phyloP scores from a whole-genome alignment of 495 filamentous ascomycete species.

The Pseudoneurospora amorphoporcata region DNA sequence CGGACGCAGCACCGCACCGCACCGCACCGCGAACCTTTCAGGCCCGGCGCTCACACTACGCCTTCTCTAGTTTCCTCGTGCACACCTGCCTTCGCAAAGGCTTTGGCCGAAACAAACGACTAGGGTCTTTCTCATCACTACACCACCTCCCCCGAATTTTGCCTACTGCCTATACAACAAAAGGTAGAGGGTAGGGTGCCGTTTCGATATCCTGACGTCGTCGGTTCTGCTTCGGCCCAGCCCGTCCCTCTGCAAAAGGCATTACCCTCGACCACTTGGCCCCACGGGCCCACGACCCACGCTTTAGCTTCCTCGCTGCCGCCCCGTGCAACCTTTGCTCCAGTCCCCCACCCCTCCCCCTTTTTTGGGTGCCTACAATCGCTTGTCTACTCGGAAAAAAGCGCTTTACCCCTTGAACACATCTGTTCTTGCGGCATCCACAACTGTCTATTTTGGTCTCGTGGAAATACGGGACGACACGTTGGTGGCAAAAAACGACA shows the following conservation, averaged over 20 bases:
- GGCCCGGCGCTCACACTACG: not conserved
- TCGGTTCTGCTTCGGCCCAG: not conserved
- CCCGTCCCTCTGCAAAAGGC: not conserved
- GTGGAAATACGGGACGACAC: not conserved
- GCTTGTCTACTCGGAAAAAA: not conserved
- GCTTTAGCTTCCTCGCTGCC: not conserved
- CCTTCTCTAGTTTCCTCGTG: not conserved
- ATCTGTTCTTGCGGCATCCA: not conserved
- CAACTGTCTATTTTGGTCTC: not conserved
- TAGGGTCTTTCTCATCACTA: not conserved
- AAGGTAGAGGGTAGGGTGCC: not conserved
- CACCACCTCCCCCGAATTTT: not conserved
- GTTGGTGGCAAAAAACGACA: not conserved
- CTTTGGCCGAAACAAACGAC: not conserved
- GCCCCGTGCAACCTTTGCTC: not conserved
- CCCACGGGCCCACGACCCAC: not conserved
- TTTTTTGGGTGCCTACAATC: not conserved
- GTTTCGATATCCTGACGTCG: not conserved
- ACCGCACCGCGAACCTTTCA: not conserved
- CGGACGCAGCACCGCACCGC: not conserved
- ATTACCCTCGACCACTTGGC: not conserved
- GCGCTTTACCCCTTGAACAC: not conserved
- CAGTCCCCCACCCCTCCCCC: not conserved
- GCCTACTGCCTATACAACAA: not conserved
- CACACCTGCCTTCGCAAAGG: not conserved